phyloP scores from a whole-genome alignment of 495 filamentous ascomycete species.

The Neurospora sp. region DNA sequence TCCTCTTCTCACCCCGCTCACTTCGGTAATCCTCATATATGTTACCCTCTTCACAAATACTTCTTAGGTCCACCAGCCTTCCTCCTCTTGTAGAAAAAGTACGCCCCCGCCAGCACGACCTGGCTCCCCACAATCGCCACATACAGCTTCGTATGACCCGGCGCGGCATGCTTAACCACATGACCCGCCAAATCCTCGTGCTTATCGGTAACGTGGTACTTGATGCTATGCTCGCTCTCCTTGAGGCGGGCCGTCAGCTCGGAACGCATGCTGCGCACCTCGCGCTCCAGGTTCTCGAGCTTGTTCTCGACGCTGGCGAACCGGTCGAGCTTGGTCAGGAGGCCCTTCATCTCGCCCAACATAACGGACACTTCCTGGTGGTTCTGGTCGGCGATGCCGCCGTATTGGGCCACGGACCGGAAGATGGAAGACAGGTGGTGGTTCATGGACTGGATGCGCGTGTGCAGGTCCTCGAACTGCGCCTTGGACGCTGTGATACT shows the following conservation, averaged over 20 bases:
- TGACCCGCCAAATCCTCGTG: conserved; percentile 56
- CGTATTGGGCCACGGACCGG: conserved; percentile 46
- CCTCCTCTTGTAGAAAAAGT: conserved; percentile 72
- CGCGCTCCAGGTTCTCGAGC: conserved; percentile 53
- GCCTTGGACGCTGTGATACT: conserved; percentile 41
- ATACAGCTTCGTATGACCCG: conserved; percentile 64
- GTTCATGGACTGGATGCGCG: conserved; percentile 66
- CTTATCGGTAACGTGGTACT: conserved; percentile 60
- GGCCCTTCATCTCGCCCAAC: conserved; percentile 29
- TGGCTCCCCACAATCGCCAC: conserved; percentile 70
- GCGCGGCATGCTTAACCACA: conserved; percentile 42
- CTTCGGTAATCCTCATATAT: neutral
- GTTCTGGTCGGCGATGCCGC: conserved; percentile 42
- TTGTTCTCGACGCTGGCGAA: conserved; percentile 32
- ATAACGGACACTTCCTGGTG: conserved; percentile 43
- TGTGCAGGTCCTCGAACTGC: conserved; percentile 75
- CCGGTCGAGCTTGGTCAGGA: conserved; percentile 30
- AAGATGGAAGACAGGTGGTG: conserved; percentile 61
- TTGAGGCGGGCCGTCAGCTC: conserved; percentile 40
- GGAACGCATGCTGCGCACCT: conserved; percentile 46
- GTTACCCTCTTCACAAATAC: conserved; percentile 49
- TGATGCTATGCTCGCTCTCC: conserved; percentile 65
- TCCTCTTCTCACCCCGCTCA: neutral
- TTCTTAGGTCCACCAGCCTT: conserved; percentile 74
- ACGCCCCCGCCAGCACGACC: conserved; percentile 54